Evolutionary conservation across 768 basidiomycete genomes (phyloP).

Genomic region (Russula sp.): DNA sequence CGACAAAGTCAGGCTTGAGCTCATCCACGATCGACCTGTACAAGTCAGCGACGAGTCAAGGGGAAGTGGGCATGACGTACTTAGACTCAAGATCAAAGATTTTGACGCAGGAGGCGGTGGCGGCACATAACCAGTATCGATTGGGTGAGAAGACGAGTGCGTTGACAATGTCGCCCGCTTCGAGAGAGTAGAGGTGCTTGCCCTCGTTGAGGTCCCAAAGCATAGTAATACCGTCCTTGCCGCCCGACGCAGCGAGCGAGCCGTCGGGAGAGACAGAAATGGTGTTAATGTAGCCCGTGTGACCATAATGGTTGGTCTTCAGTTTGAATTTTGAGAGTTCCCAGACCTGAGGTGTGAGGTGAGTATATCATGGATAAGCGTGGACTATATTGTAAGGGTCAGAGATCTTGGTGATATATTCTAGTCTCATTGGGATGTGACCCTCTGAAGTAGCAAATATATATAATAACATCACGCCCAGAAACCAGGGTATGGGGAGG

Average conservation of each 20-base stretch:
- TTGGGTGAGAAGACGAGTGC: conserved; percentile 99
- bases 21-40: conserved; percentile 93
- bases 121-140: conserved; percentile 99
- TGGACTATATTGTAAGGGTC: conserved; percentile 28
- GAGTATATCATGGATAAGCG: neutral
- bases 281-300: conserved; percentile 99
- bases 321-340: conserved; percentile 99
- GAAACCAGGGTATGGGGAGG: neutral
- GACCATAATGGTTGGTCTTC: conserved; percentile 99
- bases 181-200: conserved; percentile 99
- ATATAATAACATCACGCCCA: conserved; percentile 35
- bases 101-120: conserved; percentile 94
- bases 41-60: conserved; percentile 2
- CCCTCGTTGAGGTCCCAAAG: conserved; percentile 99
- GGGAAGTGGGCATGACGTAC: conserved; percentile 41
- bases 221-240: conserved; percentile 99
- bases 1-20: conserved; percentile 90
- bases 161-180: conserved; percentile 97
- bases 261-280: conserved; percentile 98
- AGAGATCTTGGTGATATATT: conserved; percentile 67
- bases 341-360: conserved; percentile 68
- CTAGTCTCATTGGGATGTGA: conserved; percentile 40
- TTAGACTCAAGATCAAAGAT: conserved; percentile 99
- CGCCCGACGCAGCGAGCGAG: conserved; percentile 96
- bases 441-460: conserved; percentile 32